Evolutionary conservation across 2,329 filamentous ascomycete genomes (phyloP), one percentile per base, ranked within the genome.

Genomic region (Monilinia aucupariae): DNA sequence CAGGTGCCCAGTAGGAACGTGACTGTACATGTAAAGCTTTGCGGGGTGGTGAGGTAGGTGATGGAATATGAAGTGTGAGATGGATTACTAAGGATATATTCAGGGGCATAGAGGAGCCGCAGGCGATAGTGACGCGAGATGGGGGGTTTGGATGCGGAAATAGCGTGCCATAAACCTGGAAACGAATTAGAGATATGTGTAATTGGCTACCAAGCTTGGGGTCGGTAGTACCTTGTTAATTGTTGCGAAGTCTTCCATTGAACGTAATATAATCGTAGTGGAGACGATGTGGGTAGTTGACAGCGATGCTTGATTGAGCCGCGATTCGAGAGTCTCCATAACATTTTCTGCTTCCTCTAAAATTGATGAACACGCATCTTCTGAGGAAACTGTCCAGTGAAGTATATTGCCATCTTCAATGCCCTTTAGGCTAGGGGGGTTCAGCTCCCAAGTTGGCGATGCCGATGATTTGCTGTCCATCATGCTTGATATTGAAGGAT

Each of bases 1-100:
- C 93, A 0, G 94, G 94, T 0, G 94, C 94, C 94, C 94, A 99
- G 79, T 97, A 97, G 13, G 91, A 96, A 47, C 90, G 81, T 4
- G 90, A 92, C 76, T 97, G 94, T 7, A 99, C 92, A 74, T 99
- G 94, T 1, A 97, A 81, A 0, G 84, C 85, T 59, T 81, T 79
- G 12, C 61, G 47, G 9, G 63, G 49, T 4, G 52, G 12, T 2
- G 50, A 32, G 17, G 59, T 50, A 22, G 34, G 62, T 3, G 61
- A 39, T 39, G 56, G 30, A 30, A 32, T 25, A 8, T 60, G 61
- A 37, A 71, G 66, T 30, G 79, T 77, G 47, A 84, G 73, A 68
- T 81, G 79, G 66, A 93, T 82, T 20, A 90, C 76, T 59, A 87
- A 82, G 64, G 86, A 81, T 58, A 81, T 76, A 12, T 79, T 80